Percentiles rank a stretch among this genome's conserved stretches.
These are phyloP conservation scores for Trichoderma aggressivum DNA, from an alignment of 2,329 filamentous ascomycete genomes.

Conservation along the genomic window DNA sequence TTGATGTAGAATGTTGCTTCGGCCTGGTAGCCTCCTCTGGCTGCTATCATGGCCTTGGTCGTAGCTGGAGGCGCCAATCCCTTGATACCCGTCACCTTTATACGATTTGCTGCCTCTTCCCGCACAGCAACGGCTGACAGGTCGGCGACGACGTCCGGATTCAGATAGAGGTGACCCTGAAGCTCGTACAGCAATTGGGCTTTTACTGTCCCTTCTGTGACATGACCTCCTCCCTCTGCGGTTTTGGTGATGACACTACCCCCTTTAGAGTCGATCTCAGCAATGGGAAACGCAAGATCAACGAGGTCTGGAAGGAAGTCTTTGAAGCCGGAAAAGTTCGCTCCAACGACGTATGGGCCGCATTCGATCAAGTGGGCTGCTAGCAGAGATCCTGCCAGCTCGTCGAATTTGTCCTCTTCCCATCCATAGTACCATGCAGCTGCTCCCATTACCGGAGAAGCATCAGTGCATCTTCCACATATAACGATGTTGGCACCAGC, in stretches of 20 bases:
- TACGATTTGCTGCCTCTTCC: slow-evolving; percentile 34
- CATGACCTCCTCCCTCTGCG: slow-evolving; percentile 34
- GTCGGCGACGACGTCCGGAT: slow-evolving; percentile 43
- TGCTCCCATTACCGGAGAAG: slow-evolving; percentile 52
- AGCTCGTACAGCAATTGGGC: slow-evolving; percentile 45
- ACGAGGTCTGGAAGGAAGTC: slow-evolving; percentile 29
- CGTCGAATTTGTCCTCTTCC: slow-evolving; percentile 45
- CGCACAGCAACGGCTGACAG: slow-evolving; percentile 43
- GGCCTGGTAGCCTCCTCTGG: slow-evolving; percentile 43
- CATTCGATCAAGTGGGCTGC: slow-evolving; percentile 55
- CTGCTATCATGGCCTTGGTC: slow-evolving; percentile 40
- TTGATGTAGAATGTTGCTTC: slow-evolving; percentile 44
- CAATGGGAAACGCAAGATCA: slow-evolving; percentile 38
- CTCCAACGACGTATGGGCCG: slow-evolving; percentile 51
- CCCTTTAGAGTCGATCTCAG: slow-evolving; percentile 35
- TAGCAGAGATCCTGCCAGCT: slow-evolving; percentile 48
- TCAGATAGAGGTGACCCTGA: slow-evolving; percentile 43
- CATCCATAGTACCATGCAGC: slow-evolving; percentile 56
- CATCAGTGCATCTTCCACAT: slow-evolving; percentile 48
- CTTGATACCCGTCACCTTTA: slow-evolving; percentile 32
- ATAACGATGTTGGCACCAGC: slow-evolving; percentile 46
- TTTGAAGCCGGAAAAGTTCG: slow-evolving; percentile 50
- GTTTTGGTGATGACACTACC: slow-evolving; percentile 36
- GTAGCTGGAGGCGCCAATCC: slow-evolving; percentile 32
- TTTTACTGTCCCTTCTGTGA: slow-evolving; percentile 35